Evolutionary conservation across 192 early-diverging fungal genomes (phyloP), one percentile per base, ranked within the genome.

Genomic region (Backusella morwellensis): DNA sequence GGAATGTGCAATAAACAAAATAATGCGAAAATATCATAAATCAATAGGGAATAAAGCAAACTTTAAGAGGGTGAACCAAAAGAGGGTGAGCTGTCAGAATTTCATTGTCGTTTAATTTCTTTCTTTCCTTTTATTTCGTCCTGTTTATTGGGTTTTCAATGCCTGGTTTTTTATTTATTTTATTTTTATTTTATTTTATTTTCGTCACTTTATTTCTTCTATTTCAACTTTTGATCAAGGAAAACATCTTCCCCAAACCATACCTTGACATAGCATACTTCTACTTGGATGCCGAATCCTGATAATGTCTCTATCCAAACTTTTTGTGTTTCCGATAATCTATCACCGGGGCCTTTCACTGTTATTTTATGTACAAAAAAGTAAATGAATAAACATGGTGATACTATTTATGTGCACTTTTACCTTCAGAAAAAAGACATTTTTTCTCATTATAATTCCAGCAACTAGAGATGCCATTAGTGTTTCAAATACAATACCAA

Each of bases 341-440:
- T 88, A 80, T 93, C 92, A 3, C 86, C 88, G 9, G 92, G 92
- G 0, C 92, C 90, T 73, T 93, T 93, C 35, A 93, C 85, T 87
- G 32, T 32, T 32, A 32, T 66, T n/a, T 50, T 6, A 50, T 50
- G 6, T 12, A 35, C 52, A 75, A 38, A 38, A 32, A 66, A 19
- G 29, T 14, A 6, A 11, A 41, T 73, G 11, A 23, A 14, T 29
- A 14, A 14, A 66, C 6, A 44, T 17, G 35, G 17, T 34, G 50
- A 35, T 38, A 29, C 12, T 34, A 50, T 36, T 14, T 41, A 67
- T 66, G 47, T 19, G 14, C 26, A n/a, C 6, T 23, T 26, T 72
- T 80, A 85, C 86, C 92, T 81, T 91, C 90, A 3, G 85, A 88
- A 85, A 92, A 90, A 82, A 83, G 80, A 40, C 88, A 85, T 40